Base-by-base conservation (phyloP, 192 early-diverging fungal species). In the Pilaira anomala region DNA sequence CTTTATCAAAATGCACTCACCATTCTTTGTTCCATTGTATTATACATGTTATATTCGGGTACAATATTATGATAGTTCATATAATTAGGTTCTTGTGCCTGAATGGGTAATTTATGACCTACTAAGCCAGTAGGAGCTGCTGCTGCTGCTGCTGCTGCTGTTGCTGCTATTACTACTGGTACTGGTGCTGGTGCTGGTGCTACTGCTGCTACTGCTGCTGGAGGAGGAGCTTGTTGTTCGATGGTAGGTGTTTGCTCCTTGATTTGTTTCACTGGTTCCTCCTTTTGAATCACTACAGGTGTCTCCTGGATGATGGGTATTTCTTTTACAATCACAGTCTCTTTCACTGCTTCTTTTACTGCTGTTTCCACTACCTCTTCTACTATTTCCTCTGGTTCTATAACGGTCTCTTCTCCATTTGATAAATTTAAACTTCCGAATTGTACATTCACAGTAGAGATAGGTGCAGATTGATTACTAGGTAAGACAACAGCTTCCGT, bases 341-440 rank as follows among this genome's bases (percentile, higher is more conserved):
- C 41, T 26, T 52, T 54, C 30, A 26, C 46, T 4, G n/a, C 33
- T 36, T 64, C 48, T 7, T 22, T 16, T 19, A 40, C 21, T 30
- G 42, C 41, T 36, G 48, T 36, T n/a, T 40, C 21, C 2, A 26
- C 28, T 25, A 40, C 21, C 16, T 59, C 33, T 1, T 61, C 52
- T 30, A 62, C 45, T 7, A n/a, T 26, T 36, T 48, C 44, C 1
- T 29, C 21, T 36, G 12, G 30, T 33, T 61, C 60, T 24, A 18
- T 3, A 5, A 11, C 21, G 13, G 1, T 22, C 13, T 67, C 58
- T 7, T 51, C 40, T 19, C 53, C 64, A 40, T 72, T 56, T 1
- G 42, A 40, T 19, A 66, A 25, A 26, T 66, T 66, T 29, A 72
- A 48, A 28, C 65, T 72, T 14, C 70, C 70, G 56, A 72, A 72